Percentiles rank a stretch among this genome's conserved stretches.
These are phyloP conservation scores for Chaetomiaceae sp. DNA, from an alignment of 2,329 filamentous ascomycete genomes.

Conservation along the genomic window DNA sequence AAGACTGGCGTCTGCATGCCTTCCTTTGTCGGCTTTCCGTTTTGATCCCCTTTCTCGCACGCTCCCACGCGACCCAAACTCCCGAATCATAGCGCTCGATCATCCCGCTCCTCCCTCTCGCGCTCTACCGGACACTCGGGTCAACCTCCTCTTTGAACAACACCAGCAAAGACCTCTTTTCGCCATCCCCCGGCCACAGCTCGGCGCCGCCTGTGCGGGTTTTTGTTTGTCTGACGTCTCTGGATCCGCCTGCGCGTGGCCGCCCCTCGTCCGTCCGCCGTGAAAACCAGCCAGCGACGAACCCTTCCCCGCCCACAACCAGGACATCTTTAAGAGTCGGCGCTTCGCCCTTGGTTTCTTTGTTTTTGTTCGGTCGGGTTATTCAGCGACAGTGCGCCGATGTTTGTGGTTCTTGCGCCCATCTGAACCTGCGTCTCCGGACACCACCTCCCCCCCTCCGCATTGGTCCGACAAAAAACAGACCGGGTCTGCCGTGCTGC, in stretches of 20 bases:
- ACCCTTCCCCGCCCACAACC: too few species aligned
- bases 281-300: neutral
- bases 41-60: slow-evolving; percentile 17
- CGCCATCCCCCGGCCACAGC: slow-evolving; percentile 7
- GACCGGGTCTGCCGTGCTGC: slow-evolving; percentile 4
- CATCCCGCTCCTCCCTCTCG: slow-evolving; percentile 5
- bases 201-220: neutral
- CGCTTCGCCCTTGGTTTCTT: neutral
- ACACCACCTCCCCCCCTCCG: neutral
- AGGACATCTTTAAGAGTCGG: too few species aligned
- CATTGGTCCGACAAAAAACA: neutral
- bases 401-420: neutral
- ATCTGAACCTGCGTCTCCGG: neutral
- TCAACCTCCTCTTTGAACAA: slow-evolving; percentile 2
- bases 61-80: slow-evolving; percentile 5
- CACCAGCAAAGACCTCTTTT: slow-evolving; percentile 5
- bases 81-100: neutral
- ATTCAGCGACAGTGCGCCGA: too few species aligned
- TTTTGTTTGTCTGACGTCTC: slow-evolving; percentile 7
- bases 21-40: slow-evolving; percentile 23
- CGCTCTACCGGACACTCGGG: slow-evolving; percentile 9
- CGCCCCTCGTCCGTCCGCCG: too few species aligned
- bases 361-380: slow-evolving; percentile 2
- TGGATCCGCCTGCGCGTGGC: slow-evolving; percentile 2
- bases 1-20: slow-evolving; percentile 19